These are phyloP conservation scores for Penicillium digitatum DNA, from an alignment of 2,329 filamentous ascomycete species.

Conservation along the genomic window DNA sequence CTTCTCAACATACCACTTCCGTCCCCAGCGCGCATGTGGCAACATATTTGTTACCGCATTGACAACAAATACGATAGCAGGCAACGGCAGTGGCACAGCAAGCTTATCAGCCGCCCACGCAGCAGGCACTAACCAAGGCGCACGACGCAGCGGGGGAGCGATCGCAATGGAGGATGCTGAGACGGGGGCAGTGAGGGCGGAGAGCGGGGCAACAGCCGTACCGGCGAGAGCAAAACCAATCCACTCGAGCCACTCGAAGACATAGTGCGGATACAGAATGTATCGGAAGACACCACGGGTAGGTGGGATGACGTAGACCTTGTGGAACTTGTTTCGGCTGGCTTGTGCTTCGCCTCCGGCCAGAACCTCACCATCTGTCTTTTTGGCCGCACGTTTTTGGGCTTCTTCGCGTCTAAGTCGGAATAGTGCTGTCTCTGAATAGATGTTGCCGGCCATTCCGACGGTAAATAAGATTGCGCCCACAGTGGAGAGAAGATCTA, in stretches of 20 bases:
- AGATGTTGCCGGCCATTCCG: constrained; percentile 76
- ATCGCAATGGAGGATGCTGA: constrained; percentile 1
- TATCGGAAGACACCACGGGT: constrained; percentile 75
- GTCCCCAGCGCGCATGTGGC: constrained; percentile 75
- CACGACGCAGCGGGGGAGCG: constrained; percentile 29
- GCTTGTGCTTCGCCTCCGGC: constrained; percentile 24
- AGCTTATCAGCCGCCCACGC: constrained; percentile 27
- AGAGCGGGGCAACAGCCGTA: constrained; percentile 33
- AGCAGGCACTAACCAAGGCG: constrained; percentile 36
- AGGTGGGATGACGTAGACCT: constrained; percentile 81
- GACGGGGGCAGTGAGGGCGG: neutral
- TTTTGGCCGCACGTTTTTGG: constrained; percentile 49
- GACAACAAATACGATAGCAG: constrained; percentile 74
- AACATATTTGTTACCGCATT: constrained; percentile 91
- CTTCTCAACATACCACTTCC: constrained; percentile 78
- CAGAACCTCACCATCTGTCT: constrained; percentile 40
- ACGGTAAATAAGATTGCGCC: constrained; percentile 73
- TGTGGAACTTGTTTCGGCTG: constrained; percentile 57
- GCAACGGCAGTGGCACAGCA: constrained; percentile 56
- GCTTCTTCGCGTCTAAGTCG: constrained; percentile 73
- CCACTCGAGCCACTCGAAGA: constrained; percentile 98
- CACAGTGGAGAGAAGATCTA: constrained; percentile 46
- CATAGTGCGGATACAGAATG: constrained; percentile 86
- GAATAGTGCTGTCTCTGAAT: constrained; percentile 83
- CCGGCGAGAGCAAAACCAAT: constrained; percentile 70